Evolutionary conservation across 2,329 filamentous ascomycete species (phyloP).

Genomic region (Grosmannia penicillata): DNA sequence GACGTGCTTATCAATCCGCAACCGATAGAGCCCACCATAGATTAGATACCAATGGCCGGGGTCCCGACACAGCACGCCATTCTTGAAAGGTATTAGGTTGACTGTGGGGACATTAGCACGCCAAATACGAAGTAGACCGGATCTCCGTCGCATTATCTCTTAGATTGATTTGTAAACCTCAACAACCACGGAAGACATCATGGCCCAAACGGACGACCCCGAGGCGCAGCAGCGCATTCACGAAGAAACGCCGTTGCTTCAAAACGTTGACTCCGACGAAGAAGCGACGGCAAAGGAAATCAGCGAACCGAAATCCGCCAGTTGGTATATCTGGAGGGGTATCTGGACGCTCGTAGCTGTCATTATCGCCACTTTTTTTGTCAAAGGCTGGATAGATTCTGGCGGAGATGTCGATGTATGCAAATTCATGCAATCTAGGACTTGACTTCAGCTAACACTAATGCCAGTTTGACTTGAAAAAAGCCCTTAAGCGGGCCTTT

Average conservation of each 20-base stretch:
- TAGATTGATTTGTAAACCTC: too few relatives aligned
- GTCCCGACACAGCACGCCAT: too few relatives aligned
- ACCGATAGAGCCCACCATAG: too few relatives aligned
- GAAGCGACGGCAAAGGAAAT: background rate
- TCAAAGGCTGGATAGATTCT: slow-evolving; percentile 31
- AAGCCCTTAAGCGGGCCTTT: slow-evolving; percentile 27
- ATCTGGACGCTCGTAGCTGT: slow-evolving; percentile 20
- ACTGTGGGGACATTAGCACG: too few relatives aligned
- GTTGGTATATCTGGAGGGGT: slow-evolving; percentile 17
- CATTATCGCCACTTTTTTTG: slow-evolving; percentile 21
- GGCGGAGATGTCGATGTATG: slow-evolving; percentile 23
- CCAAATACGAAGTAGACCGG: too few relatives aligned
- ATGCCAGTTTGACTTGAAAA: slow-evolving; percentile 27
- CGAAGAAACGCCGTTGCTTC: slow-evolving; percentile 9
- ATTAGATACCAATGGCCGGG: too few relatives aligned
- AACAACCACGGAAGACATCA: too few relatives aligned
- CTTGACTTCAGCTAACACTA: background rate
- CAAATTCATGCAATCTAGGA: background rate
- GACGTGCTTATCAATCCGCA: too few relatives aligned
- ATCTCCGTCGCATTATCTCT: too few relatives aligned
- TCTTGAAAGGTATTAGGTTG: too few relatives aligned
- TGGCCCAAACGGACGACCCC: slow-evolving; percentile 1
- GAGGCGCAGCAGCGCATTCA: background rate
- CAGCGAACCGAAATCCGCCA: background rate
- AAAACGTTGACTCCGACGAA: background rate